These are phyloP conservation scores for Acanthamoeba lenticulata DNA, from an alignment of 208 protist species.

Conservation along the genomic window DNA sequence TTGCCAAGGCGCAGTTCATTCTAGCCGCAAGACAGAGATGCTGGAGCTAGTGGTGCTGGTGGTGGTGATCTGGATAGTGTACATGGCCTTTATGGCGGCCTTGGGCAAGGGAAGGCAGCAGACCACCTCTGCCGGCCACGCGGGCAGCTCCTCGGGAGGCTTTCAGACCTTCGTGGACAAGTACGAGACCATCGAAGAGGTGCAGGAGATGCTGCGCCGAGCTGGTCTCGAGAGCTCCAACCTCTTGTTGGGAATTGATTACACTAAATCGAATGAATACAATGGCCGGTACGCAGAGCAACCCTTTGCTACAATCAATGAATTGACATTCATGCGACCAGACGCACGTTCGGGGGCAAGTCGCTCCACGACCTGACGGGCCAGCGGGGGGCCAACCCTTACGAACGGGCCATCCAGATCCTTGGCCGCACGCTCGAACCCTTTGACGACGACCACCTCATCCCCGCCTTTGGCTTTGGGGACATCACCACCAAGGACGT, in stretches of 20 bases:
- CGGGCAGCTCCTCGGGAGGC: background rate
- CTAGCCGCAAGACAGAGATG: background rate
- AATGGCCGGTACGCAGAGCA: background rate
- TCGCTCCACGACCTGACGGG: constrained; percentile 5
- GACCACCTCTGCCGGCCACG: background rate
- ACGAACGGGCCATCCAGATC: constrained; percentile 45
- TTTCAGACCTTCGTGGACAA: background rate
- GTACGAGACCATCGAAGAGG: constrained; percentile 65
- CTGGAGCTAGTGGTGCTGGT: background rate
- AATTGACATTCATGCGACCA: background rate
- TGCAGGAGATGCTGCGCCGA: constrained; percentile 44
- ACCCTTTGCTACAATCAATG: background rate
- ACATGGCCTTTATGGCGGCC: background rate
- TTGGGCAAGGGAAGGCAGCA: background rate
- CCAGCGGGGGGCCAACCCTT: background rate
- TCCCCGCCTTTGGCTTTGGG: constrained; percentile 73
- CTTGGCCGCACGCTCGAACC: constrained; percentile 35
- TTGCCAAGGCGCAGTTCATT: too few relatives aligned
- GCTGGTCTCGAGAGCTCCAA: constrained; percentile 70
- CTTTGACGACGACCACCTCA: constrained; percentile 73
- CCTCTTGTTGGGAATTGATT: constrained; percentile 69
- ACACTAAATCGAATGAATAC: constrained; percentile 26
- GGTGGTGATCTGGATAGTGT: background rate
- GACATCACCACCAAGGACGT: background rate
- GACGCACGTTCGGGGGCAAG: constrained; percentile 18